Evolutionary conservation across 192 early-diverging fungal species (phyloP), one percentile per base, ranked within the genome.

Genomic region (Coemansia guatemalensis): DNA sequence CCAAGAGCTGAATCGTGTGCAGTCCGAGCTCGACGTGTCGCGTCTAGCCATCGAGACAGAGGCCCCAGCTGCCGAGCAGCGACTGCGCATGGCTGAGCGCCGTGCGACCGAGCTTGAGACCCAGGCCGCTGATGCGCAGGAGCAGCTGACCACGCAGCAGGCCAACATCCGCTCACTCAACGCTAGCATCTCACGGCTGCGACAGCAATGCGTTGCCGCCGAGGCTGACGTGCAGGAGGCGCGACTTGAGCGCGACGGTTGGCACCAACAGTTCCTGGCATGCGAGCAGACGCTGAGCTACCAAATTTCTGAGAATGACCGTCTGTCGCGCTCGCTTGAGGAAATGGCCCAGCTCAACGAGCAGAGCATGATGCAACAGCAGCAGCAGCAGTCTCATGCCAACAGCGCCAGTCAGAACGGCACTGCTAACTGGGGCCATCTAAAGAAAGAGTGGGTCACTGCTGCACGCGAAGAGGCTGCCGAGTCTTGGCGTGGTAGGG

Each of bases 171-270:
- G 67, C 30, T 69, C 67, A 32, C 54, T 69, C 20, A 68, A 64
- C 58, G 51, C 47, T 18, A 70, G n/a, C 2, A 65, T 58, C n/a
- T 35, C 52, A 23, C 53, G 65, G 21, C 56, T 76, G 56, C 68
- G 68, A 11, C 67, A 74, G 48, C 67, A 74, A 20, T 65, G 62
- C 30, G 55, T 65, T 18, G 44, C 48, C 1, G 33, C 58, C 7
- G 73, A 74, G 12, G 51, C 30, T 4, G 58, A 69, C 4, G 24
- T 74, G 20, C 67, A 74, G 39, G 73, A 68, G 6, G 53, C 62
- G 22, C 61, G 67, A 18, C 8, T 74, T n/a, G 75, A 78, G 53
- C 65, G 71, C 58, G 66, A 78, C 52, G 75, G 71, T n/a, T 78
- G 65, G 71, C 58, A 69, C 26, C 53, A 78, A 44, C 60, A 78